These are phyloP conservation scores for Coleophoma eucalyptorum DNA, from an alignment of 2,329 filamentous ascomycete genomes.

Conservation along the genomic window DNA sequence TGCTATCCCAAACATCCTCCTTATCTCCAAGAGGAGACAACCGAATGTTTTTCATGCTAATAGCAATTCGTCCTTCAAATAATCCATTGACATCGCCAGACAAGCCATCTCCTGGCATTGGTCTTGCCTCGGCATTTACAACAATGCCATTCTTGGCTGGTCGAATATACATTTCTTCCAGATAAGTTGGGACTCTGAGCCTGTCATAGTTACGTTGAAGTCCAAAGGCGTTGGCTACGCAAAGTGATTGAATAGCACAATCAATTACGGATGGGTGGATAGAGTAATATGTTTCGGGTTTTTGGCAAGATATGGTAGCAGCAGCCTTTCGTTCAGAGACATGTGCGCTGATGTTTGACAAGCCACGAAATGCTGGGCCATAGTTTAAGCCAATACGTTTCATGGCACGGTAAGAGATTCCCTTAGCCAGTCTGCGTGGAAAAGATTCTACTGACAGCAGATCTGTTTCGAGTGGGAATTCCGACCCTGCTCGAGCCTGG, in stretches of 20 bases:
- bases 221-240: constrained; percentile 8
- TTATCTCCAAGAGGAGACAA: constrained; percentile 6
- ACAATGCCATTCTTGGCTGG: not conserved
- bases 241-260: constrained; percentile 8
- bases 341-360: constrained; percentile 9
- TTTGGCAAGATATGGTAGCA: not conserved
- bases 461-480: too few species aligned
- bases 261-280: constrained; percentile 13
- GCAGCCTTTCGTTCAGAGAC: not conserved
- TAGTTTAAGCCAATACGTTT: constrained; percentile 18
- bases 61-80: not conserved
- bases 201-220: constrained; percentile 5
- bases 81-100: constrained; percentile 2
- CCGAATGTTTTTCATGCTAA: constrained; percentile 1
- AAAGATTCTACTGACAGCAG: too few species aligned
- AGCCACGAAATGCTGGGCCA: constrained; percentile 15
- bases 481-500: constrained; percentile 7
- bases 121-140: not conserved
- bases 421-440: too few species aligned
- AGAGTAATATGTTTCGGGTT: constrained; percentile 4
- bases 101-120: not conserved
- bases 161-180: constrained; percentile 7
- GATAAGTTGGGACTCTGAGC: constrained; percentile 11
- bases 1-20: not conserved
- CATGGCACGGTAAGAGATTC: constrained; percentile 18